Percentiles rank a stretch among this genome's conserved stretches.
phyloP scores from a whole-genome alignment of 352 stramenopile species.

The Pythium aphanidermatum region DNA sequence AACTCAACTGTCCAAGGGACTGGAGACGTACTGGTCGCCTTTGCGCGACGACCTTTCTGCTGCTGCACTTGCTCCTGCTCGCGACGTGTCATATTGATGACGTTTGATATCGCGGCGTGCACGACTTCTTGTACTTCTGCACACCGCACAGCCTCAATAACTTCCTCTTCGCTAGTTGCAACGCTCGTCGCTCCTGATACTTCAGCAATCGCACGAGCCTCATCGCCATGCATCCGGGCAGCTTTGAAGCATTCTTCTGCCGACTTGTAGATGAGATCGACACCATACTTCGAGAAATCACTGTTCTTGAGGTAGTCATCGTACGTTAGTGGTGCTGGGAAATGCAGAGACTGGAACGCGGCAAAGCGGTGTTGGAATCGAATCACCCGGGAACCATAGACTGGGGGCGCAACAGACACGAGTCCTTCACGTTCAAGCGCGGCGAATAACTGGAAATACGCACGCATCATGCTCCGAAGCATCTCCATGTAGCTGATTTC shows the following conservation, averaged over 20 bases:
- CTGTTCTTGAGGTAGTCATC: conserved; percentile 74
- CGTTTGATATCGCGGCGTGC: conserved; percentile 61
- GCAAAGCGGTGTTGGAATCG: conserved; percentile 79
- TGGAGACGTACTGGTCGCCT: not conserved
- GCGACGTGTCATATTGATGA: conserved; percentile 46
- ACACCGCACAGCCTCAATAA: conserved; percentile 18
- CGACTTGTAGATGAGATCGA: conserved; percentile 79
- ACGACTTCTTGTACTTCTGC: conserved; percentile 50
- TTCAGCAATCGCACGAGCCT: conserved; percentile 22
- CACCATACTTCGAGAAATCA: conserved; percentile 68
- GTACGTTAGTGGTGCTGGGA: conserved; percentile 56
- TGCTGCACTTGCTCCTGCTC: conserved; percentile 23
- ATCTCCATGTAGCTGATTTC: conserved; percentile 81
- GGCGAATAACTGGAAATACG: conserved; percentile 75
- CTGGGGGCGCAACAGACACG: conserved; percentile 34
- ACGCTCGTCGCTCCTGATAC: not conserved
- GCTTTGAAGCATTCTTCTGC: conserved; percentile 82
- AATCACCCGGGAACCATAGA: conserved; percentile 57
- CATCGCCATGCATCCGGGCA: conserved; percentile 44
- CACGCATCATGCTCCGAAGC: conserved; percentile 63
- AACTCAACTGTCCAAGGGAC: conserved; percentile 15
- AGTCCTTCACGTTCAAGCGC: conserved; percentile 65
- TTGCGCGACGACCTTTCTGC: conserved; percentile 2
- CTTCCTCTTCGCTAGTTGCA: too few species aligned
- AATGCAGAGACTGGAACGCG: conserved; percentile 68